Conservation (phyloP, 1,284 basidiomycete genomes). For the Mycena citricolor region DNA sequence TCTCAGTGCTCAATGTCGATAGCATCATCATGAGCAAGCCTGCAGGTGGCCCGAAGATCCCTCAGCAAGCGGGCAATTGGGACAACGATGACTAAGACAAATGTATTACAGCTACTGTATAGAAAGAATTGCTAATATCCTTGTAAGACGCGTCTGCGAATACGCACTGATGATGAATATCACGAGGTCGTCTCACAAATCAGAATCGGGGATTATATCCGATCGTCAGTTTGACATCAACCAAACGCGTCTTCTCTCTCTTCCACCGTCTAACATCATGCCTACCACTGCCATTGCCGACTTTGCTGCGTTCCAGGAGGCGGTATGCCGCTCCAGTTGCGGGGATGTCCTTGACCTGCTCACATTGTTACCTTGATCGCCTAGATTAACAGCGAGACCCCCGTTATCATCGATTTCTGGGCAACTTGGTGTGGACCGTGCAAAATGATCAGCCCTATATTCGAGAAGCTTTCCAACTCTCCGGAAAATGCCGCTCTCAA, state of each 20-base stretch:
- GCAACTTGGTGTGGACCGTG: conserved; percentile 75
- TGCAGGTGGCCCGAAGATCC: conserved; percentile 83
- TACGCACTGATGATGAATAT: conserved; percentile 1
- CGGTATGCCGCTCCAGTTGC: conserved; percentile 30
- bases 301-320: conserved; percentile 30
- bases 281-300: conserved; percentile 34
- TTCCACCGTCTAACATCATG: conserved; percentile 28
- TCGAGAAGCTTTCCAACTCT: conserved; percentile 62
- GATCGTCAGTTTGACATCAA: not conserved
- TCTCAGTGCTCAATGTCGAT: conserved; percentile 93
- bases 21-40: conserved; percentile 98
- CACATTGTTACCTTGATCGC: conserved; percentile 1
- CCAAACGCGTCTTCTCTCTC: conserved; percentile 1
- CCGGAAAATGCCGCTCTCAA: conserved; percentile 36
- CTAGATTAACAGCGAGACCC: conserved; percentile 60
- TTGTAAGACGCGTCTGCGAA: conserved; percentile 4
- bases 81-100: conserved; percentile 64
- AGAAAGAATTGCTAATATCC: no score
- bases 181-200: conserved; percentile 27
- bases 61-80: conserved; percentile 82
- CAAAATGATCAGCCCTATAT: conserved; percentile 76
- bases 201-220: not conserved
- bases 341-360: not conserved
- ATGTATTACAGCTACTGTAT: no score
- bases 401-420: conserved; percentile 79